These are phyloP conservation scores for Ormosia emarginata DNA, from an alignment of 306 rosid genomes.

Conservation along the genomic window DNA sequence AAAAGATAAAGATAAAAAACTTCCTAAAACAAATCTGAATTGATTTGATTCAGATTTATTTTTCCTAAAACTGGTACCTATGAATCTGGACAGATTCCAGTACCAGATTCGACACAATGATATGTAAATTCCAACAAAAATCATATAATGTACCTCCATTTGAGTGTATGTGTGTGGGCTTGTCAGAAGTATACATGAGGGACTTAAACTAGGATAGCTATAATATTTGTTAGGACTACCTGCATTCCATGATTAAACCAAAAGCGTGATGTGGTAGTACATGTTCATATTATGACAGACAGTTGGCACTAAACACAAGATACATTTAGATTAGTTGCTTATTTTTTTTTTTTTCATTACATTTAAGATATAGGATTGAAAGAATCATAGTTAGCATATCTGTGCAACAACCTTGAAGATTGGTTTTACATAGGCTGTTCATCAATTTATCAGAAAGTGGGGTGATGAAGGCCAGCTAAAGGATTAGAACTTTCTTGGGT, in stretches of 20 bases:
- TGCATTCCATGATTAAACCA: neutral
- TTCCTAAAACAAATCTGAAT: no score
- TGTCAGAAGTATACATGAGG: neutral
- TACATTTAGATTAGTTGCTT: neutral
- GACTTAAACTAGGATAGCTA: no score
- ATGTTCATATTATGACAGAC: neutral
- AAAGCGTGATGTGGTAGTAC: neutral
- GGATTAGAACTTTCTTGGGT: neutral
- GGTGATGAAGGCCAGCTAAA: neutral
- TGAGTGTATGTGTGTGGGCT: neutral
- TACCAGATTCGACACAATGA: no score
- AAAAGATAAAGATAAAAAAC: no score
- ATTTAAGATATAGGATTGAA: neutral
- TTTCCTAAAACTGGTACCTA: no score
- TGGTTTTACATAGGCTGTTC: constrained; percentile 13
- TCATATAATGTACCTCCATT: neutral
- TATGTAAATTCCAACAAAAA: no score
- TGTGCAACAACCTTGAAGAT: neutral
- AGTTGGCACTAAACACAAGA: neutral
- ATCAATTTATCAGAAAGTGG: neutral
- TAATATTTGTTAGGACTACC: no score
- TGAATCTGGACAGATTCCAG: no score
- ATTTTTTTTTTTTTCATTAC: neutral
- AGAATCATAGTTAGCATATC: neutral
- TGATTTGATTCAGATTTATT: no score